Percentiles rank a stretch among this genome's conserved stretches.
Evolutionary conservation across 1,139 yeast species (phyloP).

Genomic region (Diutina siamensis): DNA sequence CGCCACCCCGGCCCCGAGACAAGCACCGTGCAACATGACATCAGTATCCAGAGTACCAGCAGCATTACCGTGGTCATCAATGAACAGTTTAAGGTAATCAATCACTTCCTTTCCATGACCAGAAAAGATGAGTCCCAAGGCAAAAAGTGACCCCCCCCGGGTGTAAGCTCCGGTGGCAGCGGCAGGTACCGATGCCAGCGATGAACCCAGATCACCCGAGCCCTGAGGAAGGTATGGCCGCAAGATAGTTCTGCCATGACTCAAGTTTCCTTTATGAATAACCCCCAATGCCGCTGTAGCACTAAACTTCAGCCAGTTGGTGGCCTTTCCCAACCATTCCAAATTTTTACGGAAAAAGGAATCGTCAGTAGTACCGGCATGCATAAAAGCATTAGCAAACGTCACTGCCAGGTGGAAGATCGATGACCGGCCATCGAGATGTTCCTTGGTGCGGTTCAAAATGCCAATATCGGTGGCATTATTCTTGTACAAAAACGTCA

Average conservation of each 20-base stretch:
- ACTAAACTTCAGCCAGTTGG: conserved; percentile 95
- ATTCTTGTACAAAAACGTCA: conserved; percentile 77
- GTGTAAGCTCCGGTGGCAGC: conserved; percentile 64
- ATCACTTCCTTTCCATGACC: conserved; percentile 91
- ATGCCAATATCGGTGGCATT: conserved; percentile 80
- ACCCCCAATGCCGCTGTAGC: conserved; percentile 99
- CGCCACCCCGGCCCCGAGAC: conserved; percentile 91
- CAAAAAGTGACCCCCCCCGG: conserved; percentile 92
- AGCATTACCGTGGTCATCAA: conserved; percentile 56
- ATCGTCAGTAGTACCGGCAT: conserved; percentile 95
- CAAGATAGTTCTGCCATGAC: conserved; percentile 80
- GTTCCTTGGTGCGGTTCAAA: conserved; percentile 68
- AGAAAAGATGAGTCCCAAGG: conserved; percentile 87
- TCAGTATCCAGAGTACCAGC: conserved; percentile 71
- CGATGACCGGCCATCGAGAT: conserved; percentile 85
- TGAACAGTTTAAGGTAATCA: conserved; percentile 63
- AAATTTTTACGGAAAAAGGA: conserved; percentile 81
- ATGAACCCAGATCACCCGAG: not conserved
- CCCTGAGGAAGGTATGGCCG: conserved; percentile 72
- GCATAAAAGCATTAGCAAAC: conserved; percentile 88
- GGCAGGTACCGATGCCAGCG: conserved; percentile 31
- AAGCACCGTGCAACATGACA: conserved; percentile 89
- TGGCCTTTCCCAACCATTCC: conserved; percentile 95
- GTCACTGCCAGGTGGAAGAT: conserved; percentile 94
- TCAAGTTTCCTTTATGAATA: conserved; percentile 86